A percentile compares a stretch with the other conserved stretches of the same genome.
Evolutionary conservation across 352 stramenopile species (phyloP).

Genomic region (Globisporangium mamillatum): DNA sequence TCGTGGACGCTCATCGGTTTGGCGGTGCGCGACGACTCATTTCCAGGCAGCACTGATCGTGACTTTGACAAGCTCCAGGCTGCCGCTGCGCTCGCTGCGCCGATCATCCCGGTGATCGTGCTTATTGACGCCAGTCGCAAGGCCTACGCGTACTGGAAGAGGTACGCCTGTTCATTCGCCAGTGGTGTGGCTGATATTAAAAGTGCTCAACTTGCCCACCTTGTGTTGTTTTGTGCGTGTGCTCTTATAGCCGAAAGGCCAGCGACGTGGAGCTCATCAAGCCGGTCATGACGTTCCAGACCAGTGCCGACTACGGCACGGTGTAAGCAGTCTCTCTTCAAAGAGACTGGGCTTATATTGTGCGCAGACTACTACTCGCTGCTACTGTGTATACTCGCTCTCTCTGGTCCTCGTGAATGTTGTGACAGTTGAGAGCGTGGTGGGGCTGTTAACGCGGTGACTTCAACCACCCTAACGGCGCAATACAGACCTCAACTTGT

Average conservation of each 20-base stretch:
- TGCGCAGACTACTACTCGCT: background rate
- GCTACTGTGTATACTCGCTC: too few species aligned
- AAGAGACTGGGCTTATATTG: background rate
- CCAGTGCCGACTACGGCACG: conserved; percentile 46
- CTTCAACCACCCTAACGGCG: conserved; percentile 8
- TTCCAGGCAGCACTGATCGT: conserved; percentile 35
- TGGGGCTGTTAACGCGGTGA: background rate
- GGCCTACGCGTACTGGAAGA: conserved; percentile 47
- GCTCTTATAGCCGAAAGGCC: conserved; percentile 12
- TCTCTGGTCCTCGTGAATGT: background rate
- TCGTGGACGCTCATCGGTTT: conserved; percentile 44
- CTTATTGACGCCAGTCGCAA: conserved; percentile 45
- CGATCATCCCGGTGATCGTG: conserved; percentile 42
- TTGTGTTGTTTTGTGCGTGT: background rate
- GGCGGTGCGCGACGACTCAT: conserved; percentile 33
- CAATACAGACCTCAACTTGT: background rate
- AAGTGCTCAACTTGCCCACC: conserved; percentile 5
- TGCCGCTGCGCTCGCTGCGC: conserved; percentile 40
- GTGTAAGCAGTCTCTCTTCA: conserved; percentile 22
- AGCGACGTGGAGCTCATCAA: conserved; percentile 48
- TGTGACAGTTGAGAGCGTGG: conserved; percentile 8
- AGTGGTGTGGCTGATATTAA: background rate
- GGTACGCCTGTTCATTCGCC: conserved; percentile 22
- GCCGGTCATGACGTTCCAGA: conserved; percentile 51
- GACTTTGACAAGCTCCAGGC: conserved; percentile 49